Evolutionary conservation across 2,329 filamentous ascomycete species (phyloP).

Genomic region (Fusarium coffeatum): DNA sequence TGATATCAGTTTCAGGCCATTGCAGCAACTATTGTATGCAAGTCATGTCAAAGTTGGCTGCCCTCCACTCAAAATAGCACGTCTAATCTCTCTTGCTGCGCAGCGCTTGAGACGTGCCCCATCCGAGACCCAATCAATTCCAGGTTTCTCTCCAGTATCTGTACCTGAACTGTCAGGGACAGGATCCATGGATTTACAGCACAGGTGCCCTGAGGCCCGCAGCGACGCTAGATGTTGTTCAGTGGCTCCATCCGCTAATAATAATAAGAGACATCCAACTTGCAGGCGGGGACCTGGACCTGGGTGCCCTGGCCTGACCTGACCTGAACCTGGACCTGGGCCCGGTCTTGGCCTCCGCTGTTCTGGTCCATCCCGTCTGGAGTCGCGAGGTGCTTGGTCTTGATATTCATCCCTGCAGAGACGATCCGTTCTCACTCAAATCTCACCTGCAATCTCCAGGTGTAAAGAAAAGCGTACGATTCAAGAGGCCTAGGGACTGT

Average conservation of each 20-base stretch:
- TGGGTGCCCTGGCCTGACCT: conserved; percentile 34
- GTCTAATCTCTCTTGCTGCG: conserved; percentile 44
- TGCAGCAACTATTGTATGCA: conserved; percentile 43
- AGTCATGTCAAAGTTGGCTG: conserved; percentile 39
- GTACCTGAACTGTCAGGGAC: conserved; percentile 15
- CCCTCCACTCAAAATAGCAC: conserved; percentile 43
- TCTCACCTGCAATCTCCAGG: conserved; percentile 49
- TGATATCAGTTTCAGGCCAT: conserved; percentile 33
- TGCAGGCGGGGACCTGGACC: conserved; percentile 35
- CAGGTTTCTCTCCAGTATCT: conserved; percentile 27
- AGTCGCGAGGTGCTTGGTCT: conserved; percentile 29
- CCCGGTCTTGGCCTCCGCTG: conserved; percentile 5
- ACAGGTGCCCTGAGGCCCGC: conserved; percentile 41
- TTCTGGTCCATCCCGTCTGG: conserved; percentile 17
- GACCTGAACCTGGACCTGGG: background rate
- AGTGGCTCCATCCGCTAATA: conserved; percentile 46
- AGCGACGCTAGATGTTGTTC: conserved; percentile 43
- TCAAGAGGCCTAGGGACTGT: conserved; percentile 12
- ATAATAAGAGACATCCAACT: conserved; percentile 29
- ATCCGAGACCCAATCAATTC: conserved; percentile 40
- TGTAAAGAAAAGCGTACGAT: conserved; percentile 20
- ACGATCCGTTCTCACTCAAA: conserved; percentile 50
- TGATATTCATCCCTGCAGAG: conserved; percentile 50
- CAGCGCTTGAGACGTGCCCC: conserved; percentile 42
- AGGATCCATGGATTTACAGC: conserved; percentile 11